A percentile compares a stretch with the other conserved stretches of the same genome.
phyloP scores from a whole-genome alignment of 805 yeast genomes.

The Yarrowia yakushimensis region DNA sequence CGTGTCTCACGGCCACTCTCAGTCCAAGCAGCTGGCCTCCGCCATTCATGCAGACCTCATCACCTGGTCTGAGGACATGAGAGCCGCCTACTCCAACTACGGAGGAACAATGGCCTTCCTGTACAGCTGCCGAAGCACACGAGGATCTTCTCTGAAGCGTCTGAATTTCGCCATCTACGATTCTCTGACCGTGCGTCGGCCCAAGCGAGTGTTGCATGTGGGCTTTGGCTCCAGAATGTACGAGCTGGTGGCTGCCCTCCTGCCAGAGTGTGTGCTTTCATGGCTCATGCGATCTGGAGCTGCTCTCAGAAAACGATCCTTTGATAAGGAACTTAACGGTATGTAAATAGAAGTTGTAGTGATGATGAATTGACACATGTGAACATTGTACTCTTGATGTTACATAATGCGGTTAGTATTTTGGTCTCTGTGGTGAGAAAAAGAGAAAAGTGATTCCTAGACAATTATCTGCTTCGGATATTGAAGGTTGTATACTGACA shows the following conservation, averaged over 20 bases:
- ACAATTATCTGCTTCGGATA: too few relatives aligned
- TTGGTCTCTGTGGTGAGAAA: too few relatives aligned
- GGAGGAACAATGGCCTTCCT: constrained; percentile 33
- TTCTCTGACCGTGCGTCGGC: constrained; percentile 32
- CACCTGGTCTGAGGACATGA: constrained; percentile 42
- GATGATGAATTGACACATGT: background rate
- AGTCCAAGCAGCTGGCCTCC: constrained; percentile 36
- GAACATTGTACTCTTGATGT: background rate
- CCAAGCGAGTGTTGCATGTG: constrained; percentile 36
- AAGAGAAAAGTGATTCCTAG: too few relatives aligned
- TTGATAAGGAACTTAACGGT: constrained; percentile 20
- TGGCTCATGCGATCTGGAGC: constrained; percentile 39
- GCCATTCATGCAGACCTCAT: constrained; percentile 42
- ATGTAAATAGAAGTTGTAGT: constrained; percentile 13
- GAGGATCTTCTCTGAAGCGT: constrained; percentile 35
- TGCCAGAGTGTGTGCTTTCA: constrained; percentile 39
- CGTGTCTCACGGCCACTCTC: constrained; percentile 37
- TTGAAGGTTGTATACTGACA: too few relatives aligned
- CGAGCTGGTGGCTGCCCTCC: constrained; percentile 31
- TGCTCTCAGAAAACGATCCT: constrained; percentile 18
- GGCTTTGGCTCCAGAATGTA: constrained; percentile 38
- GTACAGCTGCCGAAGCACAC: constrained; percentile 34
- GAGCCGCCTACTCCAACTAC: constrained; percentile 37
- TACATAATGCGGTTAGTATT: background rate
- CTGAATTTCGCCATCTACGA: constrained; percentile 38